Evolutionary conservation across 768 basidiomycete species (phyloP).

Genomic region (Mycena indigotica): DNA sequence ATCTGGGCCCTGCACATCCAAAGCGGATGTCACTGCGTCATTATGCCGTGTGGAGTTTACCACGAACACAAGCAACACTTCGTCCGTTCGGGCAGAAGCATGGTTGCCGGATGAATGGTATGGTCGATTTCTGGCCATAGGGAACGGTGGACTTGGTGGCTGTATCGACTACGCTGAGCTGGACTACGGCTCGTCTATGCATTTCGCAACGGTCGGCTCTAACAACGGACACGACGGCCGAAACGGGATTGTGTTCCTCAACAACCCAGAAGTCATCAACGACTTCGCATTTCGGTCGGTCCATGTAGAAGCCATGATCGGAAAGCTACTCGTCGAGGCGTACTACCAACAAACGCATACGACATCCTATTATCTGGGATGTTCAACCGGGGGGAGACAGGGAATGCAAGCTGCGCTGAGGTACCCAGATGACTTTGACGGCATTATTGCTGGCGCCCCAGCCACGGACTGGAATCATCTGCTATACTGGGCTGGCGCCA

Average conservation of each 20-base stretch:
- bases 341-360: slow-evolving; percentile 27
- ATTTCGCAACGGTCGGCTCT: slow-evolving; percentile 27
- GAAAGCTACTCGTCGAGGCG: slow-evolving; percentile 26
- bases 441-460: slow-evolving; percentile 30
- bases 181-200: slow-evolving; percentile 22
- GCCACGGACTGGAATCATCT: slow-evolving; percentile 22
- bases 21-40: not conserved
- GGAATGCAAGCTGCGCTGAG: slow-evolving; percentile 26
- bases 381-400: slow-evolving; percentile 32
- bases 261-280: slow-evolving; percentile 27
- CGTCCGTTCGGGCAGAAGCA: slow-evolving; percentile 10
- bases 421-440: slow-evolving; percentile 33
- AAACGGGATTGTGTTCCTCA: slow-evolving; percentile 19
- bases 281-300: slow-evolving; percentile 30
- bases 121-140: slow-evolving; percentile 15
- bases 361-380: slow-evolving; percentile 31
- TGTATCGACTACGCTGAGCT: slow-evolving; percentile 24
- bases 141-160: slow-evolving; percentile 22
- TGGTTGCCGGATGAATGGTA: slow-evolving; percentile 23
- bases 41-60: slow-evolving; percentile 15
- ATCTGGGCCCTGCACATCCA: slow-evolving; percentile 2
- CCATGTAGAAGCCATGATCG: slow-evolving; percentile 29
- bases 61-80: slow-evolving; percentile 7
- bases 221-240: slow-evolving; percentile 30
- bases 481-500: slow-evolving; percentile 7